Evolutionary conservation across 2,329 filamentous ascomycete genomes (phyloP).

Genomic region (Juglanconis juglandina): DNA sequence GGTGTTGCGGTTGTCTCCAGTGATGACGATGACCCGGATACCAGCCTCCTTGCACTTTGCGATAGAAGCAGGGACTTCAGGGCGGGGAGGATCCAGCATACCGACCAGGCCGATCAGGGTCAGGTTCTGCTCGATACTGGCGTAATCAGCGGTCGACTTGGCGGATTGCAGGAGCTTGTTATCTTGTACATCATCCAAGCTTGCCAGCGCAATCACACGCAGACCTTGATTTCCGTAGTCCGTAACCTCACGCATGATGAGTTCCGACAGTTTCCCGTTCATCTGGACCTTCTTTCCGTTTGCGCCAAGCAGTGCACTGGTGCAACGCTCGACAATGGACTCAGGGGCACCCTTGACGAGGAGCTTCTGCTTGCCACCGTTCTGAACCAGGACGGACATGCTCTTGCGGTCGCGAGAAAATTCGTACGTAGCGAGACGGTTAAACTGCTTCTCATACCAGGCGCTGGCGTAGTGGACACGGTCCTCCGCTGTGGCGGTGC

Average conservation of each 20-base stretch:
- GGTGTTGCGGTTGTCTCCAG: conserved; percentile 95
- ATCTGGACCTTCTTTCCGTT: conserved; percentile 75
- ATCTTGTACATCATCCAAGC: conserved; percentile 69
- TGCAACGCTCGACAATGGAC: conserved; percentile 88
- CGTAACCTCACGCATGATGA: conserved; percentile 76
- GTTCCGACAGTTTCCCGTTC: conserved; percentile 62
- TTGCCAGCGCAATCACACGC: conserved; percentile 90
- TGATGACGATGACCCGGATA: conserved; percentile 96
- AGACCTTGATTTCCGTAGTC: conserved; percentile 90
- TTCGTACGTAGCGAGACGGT: conserved; percentile 82
- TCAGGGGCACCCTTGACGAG: conserved; percentile 97
- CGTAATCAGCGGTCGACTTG: conserved; percentile 79
- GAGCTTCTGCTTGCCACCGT: conserved; percentile 69
- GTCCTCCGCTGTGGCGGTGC: conserved; percentile 51
- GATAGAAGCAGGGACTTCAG: conserved; percentile 84
- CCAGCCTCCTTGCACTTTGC: conserved; percentile 86
- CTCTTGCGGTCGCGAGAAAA: conserved; percentile 98
- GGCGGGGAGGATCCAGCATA: conserved; percentile 94
- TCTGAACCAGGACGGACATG: conserved; percentile 90
- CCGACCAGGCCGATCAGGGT: conserved; percentile 90
- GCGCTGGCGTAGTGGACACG: conserved; percentile 78
- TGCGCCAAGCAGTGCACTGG: conserved; percentile 72
- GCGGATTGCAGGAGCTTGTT: conserved; percentile 70
- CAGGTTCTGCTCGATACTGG: conserved; percentile 85
- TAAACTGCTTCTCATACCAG: conserved; percentile 74